Conservation (phyloP, 345 rosid species). For the Camelina hispida region DNA sequence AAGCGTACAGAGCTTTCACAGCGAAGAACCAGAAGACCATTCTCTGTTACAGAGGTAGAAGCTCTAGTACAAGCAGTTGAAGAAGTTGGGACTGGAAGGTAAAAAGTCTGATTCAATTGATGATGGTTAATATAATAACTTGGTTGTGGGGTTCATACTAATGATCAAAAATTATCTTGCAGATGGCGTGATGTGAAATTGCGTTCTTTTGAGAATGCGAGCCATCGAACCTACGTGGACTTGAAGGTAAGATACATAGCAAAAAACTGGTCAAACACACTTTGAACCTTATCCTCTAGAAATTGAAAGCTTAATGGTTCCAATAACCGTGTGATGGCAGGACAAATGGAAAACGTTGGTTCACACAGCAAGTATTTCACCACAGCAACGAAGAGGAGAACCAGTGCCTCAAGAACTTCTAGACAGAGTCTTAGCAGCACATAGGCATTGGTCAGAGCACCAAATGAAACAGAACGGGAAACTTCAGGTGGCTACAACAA, state of each 20-base stretch:
- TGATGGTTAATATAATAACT: constrained; percentile 12
- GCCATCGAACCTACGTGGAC: constrained; percentile 84
- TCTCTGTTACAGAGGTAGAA: constrained; percentile 95
- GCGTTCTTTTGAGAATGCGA: constrained; percentile 71
- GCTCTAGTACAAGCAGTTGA: constrained; percentile 92
- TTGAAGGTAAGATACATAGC: constrained; percentile 58
- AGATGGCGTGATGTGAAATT: constrained; percentile 93
- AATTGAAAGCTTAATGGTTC: constrained; percentile 16
- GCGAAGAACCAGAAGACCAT: constrained; percentile 97
- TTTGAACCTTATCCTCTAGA: neutral
- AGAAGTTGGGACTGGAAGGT: constrained; percentile 97
- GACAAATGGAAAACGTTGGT: constrained; percentile 99
- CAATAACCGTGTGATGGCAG: constrained; percentile 47
- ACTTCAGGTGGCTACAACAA: constrained; percentile 45
- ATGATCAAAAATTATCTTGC: constrained; percentile 36
- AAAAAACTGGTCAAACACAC: constrained; percentile 16
- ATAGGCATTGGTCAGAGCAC: constrained; percentile 79
- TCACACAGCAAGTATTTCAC: constrained; percentile 88
- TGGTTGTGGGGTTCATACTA: constrained; percentile 17
- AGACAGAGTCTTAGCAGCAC: constrained; percentile 91
- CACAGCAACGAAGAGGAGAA: constrained; percentile 95
- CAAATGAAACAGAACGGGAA: constrained; percentile 75
- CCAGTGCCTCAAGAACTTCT: constrained; percentile 92
- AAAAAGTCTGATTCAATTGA: neutral
- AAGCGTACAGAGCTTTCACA: constrained; percentile 78